These are phyloP conservation scores for Edaphochlamys debaryana DNA, from an alignment of 139 green algal genomes.

Conservation along the genomic window DNA sequence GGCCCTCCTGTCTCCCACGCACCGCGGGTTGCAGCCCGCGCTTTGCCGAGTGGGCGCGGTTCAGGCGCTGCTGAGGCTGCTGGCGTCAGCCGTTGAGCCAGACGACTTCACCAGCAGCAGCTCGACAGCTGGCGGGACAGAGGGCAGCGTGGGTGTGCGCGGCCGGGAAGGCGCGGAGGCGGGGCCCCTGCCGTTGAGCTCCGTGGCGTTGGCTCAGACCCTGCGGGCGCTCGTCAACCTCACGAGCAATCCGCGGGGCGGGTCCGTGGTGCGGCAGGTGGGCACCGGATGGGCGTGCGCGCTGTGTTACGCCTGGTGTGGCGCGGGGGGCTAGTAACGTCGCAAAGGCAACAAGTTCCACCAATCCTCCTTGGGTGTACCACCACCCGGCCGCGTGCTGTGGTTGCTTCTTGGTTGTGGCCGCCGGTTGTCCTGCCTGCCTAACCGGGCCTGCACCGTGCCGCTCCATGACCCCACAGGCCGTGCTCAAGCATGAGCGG, in stretches of 20 bases:
- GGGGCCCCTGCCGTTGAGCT: too few species aligned
- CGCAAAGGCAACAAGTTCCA: too few species aligned
- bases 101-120: background rate
- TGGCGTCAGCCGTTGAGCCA: background rate
- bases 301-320: too few species aligned
- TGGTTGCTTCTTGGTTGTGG: background rate
- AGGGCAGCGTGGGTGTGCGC: background rate
- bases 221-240: constrained; percentile 29
- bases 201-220: background rate
- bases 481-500: background rate
- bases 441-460: background rate
- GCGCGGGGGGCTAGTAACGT: too few species aligned
- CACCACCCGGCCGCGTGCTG: too few species aligned
- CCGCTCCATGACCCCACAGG: background rate
- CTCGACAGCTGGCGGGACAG: too few species aligned
- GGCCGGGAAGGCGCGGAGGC: too few species aligned
- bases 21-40: background rate
- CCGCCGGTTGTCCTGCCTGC: background rate
- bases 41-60: background rate
- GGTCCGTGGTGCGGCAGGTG: background rate
- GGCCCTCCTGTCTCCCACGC: constrained; percentile 16
- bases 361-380: background rate
- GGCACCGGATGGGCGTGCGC: background rate
- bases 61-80: background rate
- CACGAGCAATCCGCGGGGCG: background rate